Conservation (phyloP, 495 filamentous ascomycete species). For the Mytilinidion resinicola region DNA sequence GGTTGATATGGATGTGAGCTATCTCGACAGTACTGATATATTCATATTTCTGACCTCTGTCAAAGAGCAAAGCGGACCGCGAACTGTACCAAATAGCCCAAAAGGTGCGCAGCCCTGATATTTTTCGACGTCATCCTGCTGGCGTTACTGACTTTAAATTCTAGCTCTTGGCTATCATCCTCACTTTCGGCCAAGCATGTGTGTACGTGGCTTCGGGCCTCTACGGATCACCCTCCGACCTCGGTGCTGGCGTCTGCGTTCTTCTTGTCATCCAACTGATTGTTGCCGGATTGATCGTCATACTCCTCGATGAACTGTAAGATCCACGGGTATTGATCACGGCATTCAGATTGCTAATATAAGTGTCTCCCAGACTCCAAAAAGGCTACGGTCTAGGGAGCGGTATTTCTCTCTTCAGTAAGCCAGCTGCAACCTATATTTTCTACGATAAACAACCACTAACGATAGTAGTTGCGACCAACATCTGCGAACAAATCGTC, state of each 20-base stretch:
- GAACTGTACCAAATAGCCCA: slow-evolving; percentile 99
- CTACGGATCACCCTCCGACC: slow-evolving; percentile 91
- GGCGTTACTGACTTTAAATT: too few species aligned
- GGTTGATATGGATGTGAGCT: slow-evolving; percentile 69
- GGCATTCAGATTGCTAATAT: too few species aligned
- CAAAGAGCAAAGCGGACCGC: slow-evolving; percentile 74
- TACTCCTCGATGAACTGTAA: slow-evolving; percentile 89
- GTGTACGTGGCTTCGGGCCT: slow-evolving; percentile 97
- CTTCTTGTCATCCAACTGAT: slow-evolving; percentile 96
- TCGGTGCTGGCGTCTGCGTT: slow-evolving; percentile 95
- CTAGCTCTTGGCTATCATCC: slow-evolving; percentile 87
- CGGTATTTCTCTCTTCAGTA: slow-evolving; percentile 93
- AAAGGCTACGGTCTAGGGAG: slow-evolving; percentile 98
- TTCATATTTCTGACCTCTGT: too few species aligned
- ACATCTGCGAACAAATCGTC: slow-evolving; percentile 99
- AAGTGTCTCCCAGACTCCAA: slow-evolving; percentile 51
- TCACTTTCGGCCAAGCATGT: slow-evolving; percentile 92
- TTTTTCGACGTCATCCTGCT: too few species aligned
- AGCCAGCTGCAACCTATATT: too few species aligned
- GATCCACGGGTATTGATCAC: too few species aligned
- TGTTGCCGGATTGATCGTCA: slow-evolving; percentile 93
- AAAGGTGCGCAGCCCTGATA: slow-evolving; percentile 43
- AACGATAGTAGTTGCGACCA: slow-evolving; percentile 94
- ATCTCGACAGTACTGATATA: too few species aligned
- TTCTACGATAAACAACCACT: too few species aligned